phyloP scores from a whole-genome alignment of 345 rosid species.

The Eucalyptus decipiens region DNA sequence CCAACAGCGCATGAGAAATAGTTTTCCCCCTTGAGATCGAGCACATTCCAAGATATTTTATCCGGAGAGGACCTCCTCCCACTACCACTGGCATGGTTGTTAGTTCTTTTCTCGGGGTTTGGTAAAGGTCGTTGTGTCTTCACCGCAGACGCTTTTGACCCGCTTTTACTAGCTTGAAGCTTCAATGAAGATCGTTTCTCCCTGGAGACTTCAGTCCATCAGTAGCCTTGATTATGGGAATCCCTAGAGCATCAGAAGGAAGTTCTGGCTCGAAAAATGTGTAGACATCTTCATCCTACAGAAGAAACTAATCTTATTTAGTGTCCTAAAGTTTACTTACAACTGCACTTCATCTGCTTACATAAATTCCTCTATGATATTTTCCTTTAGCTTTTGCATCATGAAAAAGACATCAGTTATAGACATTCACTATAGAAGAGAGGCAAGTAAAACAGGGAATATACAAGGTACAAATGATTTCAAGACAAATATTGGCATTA shows the following conservation, averaged over 20 bases:
- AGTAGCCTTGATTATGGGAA: conserved; percentile 42
- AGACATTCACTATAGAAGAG: too few relatives aligned
- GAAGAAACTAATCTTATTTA: background rate
- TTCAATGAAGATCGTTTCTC: conserved; percentile 50
- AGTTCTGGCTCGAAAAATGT: conserved; percentile 92
- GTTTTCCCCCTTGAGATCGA: conserved; percentile 94
- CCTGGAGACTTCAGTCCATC: conserved; percentile 47
- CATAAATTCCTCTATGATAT: background rate
- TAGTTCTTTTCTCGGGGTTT: conserved; percentile 32
- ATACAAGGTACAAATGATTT: too few relatives aligned
- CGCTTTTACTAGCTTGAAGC: conserved; percentile 46
- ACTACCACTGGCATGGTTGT: conserved; percentile 21
- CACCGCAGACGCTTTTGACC: conserved; percentile 48
- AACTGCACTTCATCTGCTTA: background rate
- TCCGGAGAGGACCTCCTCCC: conserved; percentile 54
- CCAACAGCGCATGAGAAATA: conserved; percentile 97
- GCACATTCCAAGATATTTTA: conserved; percentile 89
- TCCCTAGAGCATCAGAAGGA: conserved; percentile 45
- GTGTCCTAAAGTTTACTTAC: background rate
- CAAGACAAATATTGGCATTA: too few relatives aligned
- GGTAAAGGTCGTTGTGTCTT: conserved; percentile 47
- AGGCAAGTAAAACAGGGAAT: too few relatives aligned
- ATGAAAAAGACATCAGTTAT: background rate
- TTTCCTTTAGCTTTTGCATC: background rate
- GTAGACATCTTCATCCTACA: conserved; percentile 96